Evolutionary conservation across 306 rosid species (phyloP).

Genomic region (Castanospermum australe): DNA sequence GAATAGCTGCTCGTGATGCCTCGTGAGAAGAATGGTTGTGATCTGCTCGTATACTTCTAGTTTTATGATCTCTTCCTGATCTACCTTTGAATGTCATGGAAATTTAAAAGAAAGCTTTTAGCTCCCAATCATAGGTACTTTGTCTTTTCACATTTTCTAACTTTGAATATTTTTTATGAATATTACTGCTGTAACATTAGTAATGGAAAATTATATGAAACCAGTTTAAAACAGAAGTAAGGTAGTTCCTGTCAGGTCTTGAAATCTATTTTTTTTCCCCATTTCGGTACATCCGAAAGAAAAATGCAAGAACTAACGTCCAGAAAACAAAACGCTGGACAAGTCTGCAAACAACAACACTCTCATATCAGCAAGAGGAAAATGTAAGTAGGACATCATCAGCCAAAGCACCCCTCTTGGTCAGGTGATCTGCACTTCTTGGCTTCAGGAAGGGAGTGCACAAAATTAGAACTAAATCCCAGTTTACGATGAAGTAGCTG

Average conservation of each 20-base stretch:
- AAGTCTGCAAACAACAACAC: too few species aligned
- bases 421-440: too few species aligned
- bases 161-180: background rate
- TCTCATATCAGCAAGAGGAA: too few species aligned
- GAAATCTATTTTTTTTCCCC: background rate
- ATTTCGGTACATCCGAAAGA: too few species aligned
- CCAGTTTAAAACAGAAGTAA: too few species aligned
- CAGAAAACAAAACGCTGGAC: too few species aligned
- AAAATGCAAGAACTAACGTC: too few species aligned
- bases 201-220: background rate
- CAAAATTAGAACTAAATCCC: too few species aligned
- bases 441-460: too few species aligned
- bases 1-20: constrained; percentile 82
- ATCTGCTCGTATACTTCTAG: constrained; percentile 13
- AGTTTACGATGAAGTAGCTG: too few species aligned
- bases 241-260: background rate
- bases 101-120: background rate
- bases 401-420: too few species aligned
- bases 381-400: too few species aligned
- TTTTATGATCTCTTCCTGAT: constrained; percentile 1
- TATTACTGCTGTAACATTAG: background rate
- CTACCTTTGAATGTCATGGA: background rate
- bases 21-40: constrained; percentile 49
- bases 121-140: background rate
- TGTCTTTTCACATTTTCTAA: background rate